Conservation (phyloP, 1,139 yeast genomes). For the Zygosaccharomyces sapae region DNA sequence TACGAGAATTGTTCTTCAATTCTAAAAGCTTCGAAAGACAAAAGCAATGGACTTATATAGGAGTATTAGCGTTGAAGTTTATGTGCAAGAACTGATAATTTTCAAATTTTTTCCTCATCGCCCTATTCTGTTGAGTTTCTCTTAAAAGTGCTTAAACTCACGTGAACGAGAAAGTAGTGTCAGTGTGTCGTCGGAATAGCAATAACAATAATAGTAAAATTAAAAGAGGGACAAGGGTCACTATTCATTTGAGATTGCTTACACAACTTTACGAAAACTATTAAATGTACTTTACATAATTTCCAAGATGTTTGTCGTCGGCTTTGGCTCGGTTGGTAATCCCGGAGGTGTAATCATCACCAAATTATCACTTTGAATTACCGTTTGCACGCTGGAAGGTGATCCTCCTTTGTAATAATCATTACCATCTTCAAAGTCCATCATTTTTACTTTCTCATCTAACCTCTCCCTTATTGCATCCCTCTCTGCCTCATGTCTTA, state of each 20-base stretch:
- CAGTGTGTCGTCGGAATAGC: background rate
- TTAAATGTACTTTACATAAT: conserved; percentile 4
- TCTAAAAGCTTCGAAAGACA: background rate
- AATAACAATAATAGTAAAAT: background rate
- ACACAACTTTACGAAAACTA: background rate
- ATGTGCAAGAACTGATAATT: too few species aligned
- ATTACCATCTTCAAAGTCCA: background rate
- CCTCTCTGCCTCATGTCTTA: too few species aligned
- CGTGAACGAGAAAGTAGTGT: background rate
- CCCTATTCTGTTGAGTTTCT: background rate
- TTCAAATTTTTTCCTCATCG: too few species aligned
- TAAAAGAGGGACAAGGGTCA: too few species aligned
- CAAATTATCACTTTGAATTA: conserved; percentile 9
- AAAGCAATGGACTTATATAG: background rate
- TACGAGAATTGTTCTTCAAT: background rate
- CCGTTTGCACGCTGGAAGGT: conserved; percentile 7
- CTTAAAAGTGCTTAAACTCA: background rate
- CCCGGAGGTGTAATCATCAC: conserved; percentile 2
- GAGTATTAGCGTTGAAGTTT: background rate
- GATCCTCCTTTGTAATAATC: background rate
- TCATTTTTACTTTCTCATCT: background rate
- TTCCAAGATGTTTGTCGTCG: conserved; percentile 12
- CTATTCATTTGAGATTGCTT: background rate
- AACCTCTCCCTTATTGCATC: background rate
- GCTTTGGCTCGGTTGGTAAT: conserved; percentile 1